Conservation (phyloP, 1,139 yeast genomes). For the Nakaseomyces kungkrabaensis region DNA sequence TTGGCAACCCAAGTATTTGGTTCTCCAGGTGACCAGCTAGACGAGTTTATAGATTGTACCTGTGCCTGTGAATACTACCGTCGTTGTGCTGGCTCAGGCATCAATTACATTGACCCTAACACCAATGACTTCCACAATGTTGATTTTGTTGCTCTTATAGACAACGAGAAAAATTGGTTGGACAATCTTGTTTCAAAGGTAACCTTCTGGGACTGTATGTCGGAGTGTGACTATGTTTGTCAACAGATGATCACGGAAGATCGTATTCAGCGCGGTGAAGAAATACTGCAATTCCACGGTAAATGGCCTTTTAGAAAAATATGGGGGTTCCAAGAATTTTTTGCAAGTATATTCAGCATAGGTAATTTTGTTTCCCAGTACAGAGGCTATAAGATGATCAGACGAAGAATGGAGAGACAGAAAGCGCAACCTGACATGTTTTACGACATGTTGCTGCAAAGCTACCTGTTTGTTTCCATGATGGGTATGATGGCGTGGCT, state of each 20-base stretch:
- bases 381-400: constrained; percentile 41
- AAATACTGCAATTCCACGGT: constrained; percentile 81
- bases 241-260: constrained; percentile 60
- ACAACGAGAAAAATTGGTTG: neutral
- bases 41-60: constrained; percentile 58
- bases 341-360: constrained; percentile 70
- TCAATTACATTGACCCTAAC: constrained; percentile 11
- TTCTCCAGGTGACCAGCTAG: constrained; percentile 72
- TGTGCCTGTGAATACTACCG: constrained; percentile 41
- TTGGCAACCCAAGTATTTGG: constrained; percentile 25
- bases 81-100: constrained; percentile 28
- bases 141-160: constrained; percentile 22
- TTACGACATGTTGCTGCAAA: constrained; percentile 12
- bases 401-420: constrained; percentile 11
- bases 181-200: constrained; percentile 31
- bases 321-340: constrained; percentile 72
- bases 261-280: constrained; percentile 39
- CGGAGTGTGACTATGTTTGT: constrained; percentile 88
- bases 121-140: constrained; percentile 28
- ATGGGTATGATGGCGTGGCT: constrained; percentile 84
- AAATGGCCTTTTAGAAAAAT: constrained; percentile 88
- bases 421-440: constrained; percentile 9
- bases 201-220: constrained; percentile 67
- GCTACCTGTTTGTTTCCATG: constrained; percentile 31
- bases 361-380: constrained; percentile 73